Base-by-base conservation (phyloP, 164 flowering plant species). In the Magnolia officinalis region DNA sequence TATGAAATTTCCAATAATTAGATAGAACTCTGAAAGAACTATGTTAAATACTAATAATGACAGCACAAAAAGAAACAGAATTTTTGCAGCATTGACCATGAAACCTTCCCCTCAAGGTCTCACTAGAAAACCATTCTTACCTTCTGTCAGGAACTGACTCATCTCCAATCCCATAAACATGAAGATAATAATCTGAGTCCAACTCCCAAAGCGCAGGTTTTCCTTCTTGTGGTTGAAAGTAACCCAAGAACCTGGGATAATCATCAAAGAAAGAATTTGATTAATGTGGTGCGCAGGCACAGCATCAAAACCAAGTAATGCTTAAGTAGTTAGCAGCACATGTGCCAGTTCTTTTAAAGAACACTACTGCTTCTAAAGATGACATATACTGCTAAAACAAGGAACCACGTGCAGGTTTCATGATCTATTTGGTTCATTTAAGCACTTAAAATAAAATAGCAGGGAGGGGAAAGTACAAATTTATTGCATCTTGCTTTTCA, bases 401-500 rank as follows among this genome's bases (percentile, higher is more conserved):
- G 13, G 18, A 55, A 55, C 7, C 8, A 55, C 13, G 11, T 55
- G 13, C 61, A 55, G 61, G 61, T 55, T 55, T 16, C 2, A 10
- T 55, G 2, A 55, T 10, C 13, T 10, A 55, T 55, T 55, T 55
- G 13, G 6, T 65, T 65, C 50, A 68, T 68, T 31, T 37, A 10
- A 9, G n/a, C 29, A n/a, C 16, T 26, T 73, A 24, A 24, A 65
- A 67, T 61, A 73, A 74, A 59, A 65, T 19, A 72, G 63, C 31
- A 63, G 49, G 73, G 75, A 74, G 50, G 73, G 73, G 79, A 18
- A 63, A 51, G 77, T 89, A 95, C 99, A 96, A 76, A 76, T 96
- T 96, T 78, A 96, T 96, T 45, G 99, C 98, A 85, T 96, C 99
- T 83, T 96, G 99, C 87, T 96, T 96, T 84, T 94, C 98, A 75